Base-by-base conservation (phyloP, 352 stramenopile genomes). In the Phytophthora pluvialis region DNA sequence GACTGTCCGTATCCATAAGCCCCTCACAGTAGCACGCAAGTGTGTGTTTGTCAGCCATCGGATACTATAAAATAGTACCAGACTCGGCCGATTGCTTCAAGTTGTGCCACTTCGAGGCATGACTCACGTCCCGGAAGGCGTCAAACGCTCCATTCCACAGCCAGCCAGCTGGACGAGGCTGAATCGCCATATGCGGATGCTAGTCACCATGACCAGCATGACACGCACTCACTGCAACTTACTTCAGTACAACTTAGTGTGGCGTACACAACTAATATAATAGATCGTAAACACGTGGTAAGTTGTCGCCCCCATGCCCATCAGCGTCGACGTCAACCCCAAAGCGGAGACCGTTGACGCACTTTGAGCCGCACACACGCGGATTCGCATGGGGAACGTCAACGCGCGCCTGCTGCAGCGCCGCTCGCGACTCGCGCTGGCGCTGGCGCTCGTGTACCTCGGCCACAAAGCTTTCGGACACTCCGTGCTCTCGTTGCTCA, bases 191-290 rank as follows among this genome's bases (percentile, higher is more conserved):
- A 38, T 61, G 53, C 32, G 5, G 16, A 40, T 29, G 45, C 33
- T 16, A 2, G 18, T 61, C 40, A 48, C 28, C 39, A 43, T 59
- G 39, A 60, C 51, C 4, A 73, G 59, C 65, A 67, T 7, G 50
- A 86, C 43, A 84, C 72, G 25, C 64, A 46, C 40, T 46, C 75
- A 33, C 36, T 66, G 16, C 45, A 73, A 46, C 77, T 81, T 60
- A 60, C n/a, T n/a, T n/a, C n/a, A n/a, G n/a, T n/a, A n/a, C 44
- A 64, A 56, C 44, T 88, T 84, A 56, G 49, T 67, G 28, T 80
- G 26, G 2, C n/a, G n/a, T 70, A 48, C 53, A 75, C 53, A 50
- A 80, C 13, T 87, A 73, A 75, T 87, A 89, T 74, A 49, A 11
- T 69, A 89, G 31, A 60, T 60, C 73, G 58, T 83, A 73, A 60